Evolutionary conservation across 2,329 filamentous ascomycete genomes (phyloP).

Genomic region (Juglanconis juglandina): DNA sequence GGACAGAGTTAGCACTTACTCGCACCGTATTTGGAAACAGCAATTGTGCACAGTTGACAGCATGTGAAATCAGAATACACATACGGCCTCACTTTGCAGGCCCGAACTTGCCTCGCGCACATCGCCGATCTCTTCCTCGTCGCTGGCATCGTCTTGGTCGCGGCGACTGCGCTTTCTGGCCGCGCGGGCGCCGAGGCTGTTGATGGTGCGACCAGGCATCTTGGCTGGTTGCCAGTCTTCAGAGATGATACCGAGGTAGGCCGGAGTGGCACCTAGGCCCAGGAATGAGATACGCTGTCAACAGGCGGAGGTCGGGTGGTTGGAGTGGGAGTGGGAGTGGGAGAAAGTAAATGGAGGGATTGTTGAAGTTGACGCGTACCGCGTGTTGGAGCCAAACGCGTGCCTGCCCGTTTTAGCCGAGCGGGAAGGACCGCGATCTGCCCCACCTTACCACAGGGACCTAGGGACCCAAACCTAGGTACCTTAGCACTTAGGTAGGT

Average conservation of each 20-base stretch:
- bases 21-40: neutral
- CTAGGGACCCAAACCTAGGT: no score
- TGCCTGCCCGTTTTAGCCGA: no score
- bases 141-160: constrained; percentile 30
- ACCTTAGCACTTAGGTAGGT: no score
- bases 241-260: neutral
- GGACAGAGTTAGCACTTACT: constrained; percentile 16
- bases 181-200: constrained; percentile 21
- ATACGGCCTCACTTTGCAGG: constrained; percentile 37
- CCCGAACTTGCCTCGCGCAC: constrained; percentile 40
- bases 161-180: constrained; percentile 42
- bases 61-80: constrained; percentile 17
- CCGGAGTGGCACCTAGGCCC: neutral
- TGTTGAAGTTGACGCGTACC: no score
- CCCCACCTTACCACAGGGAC: no score
- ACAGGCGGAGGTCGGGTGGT: no score
- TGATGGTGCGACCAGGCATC: constrained; percentile 29
- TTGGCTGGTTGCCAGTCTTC: neutral
- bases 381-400: no score
- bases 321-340: no score
- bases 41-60: neutral
- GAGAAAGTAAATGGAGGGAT: no score
- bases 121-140: constrained; percentile 33
- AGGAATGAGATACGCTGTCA: neutral
- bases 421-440: no score